These are phyloP conservation scores for Furcasterigmium furcatum DNA, from an alignment of 2,329 filamentous ascomycete species.

Conservation along the genomic window DNA sequence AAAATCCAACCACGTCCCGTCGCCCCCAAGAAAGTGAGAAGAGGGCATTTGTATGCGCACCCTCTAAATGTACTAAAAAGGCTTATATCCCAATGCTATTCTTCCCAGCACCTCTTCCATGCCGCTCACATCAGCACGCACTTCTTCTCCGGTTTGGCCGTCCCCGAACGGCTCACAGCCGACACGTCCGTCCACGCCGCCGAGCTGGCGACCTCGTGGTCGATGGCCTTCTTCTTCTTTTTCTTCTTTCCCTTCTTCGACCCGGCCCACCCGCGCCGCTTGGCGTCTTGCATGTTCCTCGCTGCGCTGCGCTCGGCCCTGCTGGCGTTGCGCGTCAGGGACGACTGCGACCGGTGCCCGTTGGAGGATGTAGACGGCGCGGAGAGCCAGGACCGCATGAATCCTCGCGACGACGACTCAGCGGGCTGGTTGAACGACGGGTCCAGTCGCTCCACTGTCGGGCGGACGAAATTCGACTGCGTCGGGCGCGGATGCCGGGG, in stretches of 20 bases:
- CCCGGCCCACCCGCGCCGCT: conserved; percentile 52
- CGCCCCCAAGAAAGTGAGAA: not conserved
- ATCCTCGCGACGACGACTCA: conserved; percentile 9
- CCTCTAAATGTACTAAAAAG: not conserved
- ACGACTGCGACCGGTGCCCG: conserved; percentile 33
- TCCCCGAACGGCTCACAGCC: conserved; percentile 17
- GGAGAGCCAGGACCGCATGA: conserved; percentile 29
- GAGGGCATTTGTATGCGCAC: not conserved
- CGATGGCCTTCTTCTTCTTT: conserved; percentile 28
- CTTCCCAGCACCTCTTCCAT: not conserved
- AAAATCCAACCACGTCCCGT: not conserved
- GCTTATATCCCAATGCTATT: not conserved
- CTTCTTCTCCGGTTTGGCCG: conserved; percentile 36
- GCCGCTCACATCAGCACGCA: conserved; percentile 48
- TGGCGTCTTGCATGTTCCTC: conserved; percentile 61
- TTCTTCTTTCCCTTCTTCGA: conserved; percentile 34
- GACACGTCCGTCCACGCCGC: conserved; percentile 53
- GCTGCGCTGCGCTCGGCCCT: conserved; percentile 58
- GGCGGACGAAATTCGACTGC: conserved; percentile 31
- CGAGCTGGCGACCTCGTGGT: conserved; percentile 38
- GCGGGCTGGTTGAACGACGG: conserved; percentile 43
- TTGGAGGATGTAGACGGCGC: conserved; percentile 26
- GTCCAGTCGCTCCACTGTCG: conserved; percentile 51
- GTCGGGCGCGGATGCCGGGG: conserved; percentile 44
- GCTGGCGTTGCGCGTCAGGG: conserved; percentile 45